Base-by-base conservation (phyloP, 371 early-diverging fungal species). In the Mortierella sp. region DNA sequence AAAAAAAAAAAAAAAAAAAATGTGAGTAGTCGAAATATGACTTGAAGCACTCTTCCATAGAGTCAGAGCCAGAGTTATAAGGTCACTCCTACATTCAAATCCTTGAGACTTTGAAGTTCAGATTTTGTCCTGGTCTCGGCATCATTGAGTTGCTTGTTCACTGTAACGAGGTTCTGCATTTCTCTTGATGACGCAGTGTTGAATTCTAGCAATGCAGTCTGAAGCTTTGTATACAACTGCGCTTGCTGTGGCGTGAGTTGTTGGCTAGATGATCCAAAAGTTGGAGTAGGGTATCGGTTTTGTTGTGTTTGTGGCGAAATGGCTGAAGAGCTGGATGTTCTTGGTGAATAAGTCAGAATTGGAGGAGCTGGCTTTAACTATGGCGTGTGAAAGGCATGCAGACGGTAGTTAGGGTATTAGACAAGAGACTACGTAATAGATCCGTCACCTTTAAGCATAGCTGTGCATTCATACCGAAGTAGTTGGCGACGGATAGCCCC, bases 81-180 rank as follows among this genome's bases (percentile, higher is more conserved):
- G n/a, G 16, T 18, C 1, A n/a, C 10, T 68, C 77, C 68, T 67
- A 90, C 86, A 58, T 92, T 89, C 30, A 85, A 71, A 52, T 88
- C 90, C 64, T 86, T 79, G 24, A 87, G 74, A 69, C 88, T 87
- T 49, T 94, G 83, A 2, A 94, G 83, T 22, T 88, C 84, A 22
- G 90, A 88, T 72, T 94, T 95, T 22, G 94, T 88, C 9, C 88
- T 87, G 12, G 84, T 79, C 59, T 92, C 93, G 16, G 93, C 92
- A 51, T 92, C 92, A 67, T 88, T 88, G 28, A 95, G 86, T 59
- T 91, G 87, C 70, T 87, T 79, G 67, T 91, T 91, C 37, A 86
- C 84, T 62, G 83, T 77, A 52, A 92, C 75, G 37, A 90, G 66
- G 49, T 78, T 72, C 62, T 92, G 91, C 86, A 91, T 90, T 20